Base-by-base conservation (phyloP, 495 filamentous ascomycete genomes). In the Aspergillus kassunensis region DNA sequence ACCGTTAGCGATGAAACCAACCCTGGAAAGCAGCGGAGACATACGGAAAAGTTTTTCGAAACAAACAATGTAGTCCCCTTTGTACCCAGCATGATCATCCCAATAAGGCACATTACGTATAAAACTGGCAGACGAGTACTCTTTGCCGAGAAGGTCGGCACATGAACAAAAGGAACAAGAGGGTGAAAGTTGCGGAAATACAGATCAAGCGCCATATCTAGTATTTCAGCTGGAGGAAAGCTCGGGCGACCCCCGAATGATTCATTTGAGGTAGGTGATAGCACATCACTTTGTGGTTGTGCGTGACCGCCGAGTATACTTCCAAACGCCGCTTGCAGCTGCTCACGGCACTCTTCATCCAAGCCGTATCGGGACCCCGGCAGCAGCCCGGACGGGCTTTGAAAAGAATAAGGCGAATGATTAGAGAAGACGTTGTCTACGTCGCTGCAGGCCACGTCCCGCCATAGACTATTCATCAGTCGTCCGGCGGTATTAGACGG, bases 181-280 rank as follows among this genome's bases (percentile, higher is more conserved):
- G 75, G 72, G 49, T 78, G 72, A 47, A 77, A 79, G 8, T 72
- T 71, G 36, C 73, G 71, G 48, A 80, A 75, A 49, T 72, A 80
- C 15, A 77, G 58, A 43, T 80, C 77, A n/a, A 80, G 62, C n/a
- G 74, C 74, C 66, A 78, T 77, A 55, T 80, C 76, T n/a, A 80
- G 58, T n/a, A 78, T 69, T 50, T 79, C 76, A 7, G 74, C 70
- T 6, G 75, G 74, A 42, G 77, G 77, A 31, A 79, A 80, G 18
- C 57, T 65, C 10, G 67, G 52, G 10, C 66, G 56, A 39, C 58
- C 49, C 41, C 53, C 64, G 7, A 57, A 55, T 13, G 57, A 42
- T 25, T 60, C 60, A 27, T 40, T 59, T 11, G 60, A 57, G 16
- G 63, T 51, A 1, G 66, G 64, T 19, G 68, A 65, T 16, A 62